phyloP scores from a whole-genome alignment of 306 rosid species.

The Canavalia gladiata region DNA sequence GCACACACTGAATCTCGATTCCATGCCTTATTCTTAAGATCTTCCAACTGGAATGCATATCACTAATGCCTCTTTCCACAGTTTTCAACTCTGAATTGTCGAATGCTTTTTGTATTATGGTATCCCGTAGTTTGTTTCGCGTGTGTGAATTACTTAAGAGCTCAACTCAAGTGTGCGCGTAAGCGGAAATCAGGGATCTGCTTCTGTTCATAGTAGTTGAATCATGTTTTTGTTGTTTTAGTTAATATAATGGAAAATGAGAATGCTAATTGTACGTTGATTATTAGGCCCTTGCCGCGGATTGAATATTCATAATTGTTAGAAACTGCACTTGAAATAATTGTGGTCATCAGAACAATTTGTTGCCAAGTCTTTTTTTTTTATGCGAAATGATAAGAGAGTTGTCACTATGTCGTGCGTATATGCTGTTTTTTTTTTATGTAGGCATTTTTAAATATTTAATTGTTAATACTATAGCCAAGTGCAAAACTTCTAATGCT shows the following conservation, averaged over 20 bases:
- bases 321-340: neutral
- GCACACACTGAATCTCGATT: constrained; percentile 20
- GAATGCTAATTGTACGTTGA: neutral
- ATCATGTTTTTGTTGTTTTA: constrained; percentile 19
- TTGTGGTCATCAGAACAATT: neutral
- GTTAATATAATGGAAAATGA: neutral
- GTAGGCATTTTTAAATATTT: neutral
- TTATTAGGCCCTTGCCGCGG: constrained; percentile 15
- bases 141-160: constrained; percentile 15
- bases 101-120: neutral
- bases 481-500: neutral
- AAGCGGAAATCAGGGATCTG: constrained; percentile 36
- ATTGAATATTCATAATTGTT: constrained; percentile 1
- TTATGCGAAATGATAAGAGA: neutral
- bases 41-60: constrained; percentile 16
- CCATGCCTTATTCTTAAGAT: constrained; percentile 21
- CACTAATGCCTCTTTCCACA: neutral
- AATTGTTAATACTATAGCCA: neutral
- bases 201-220: constrained; percentile 15
- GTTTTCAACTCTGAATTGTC: constrained; percentile 11
- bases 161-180: constrained; percentile 22
- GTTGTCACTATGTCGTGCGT: constrained; percentile 8
- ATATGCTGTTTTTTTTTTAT: neutral
- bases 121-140: neutral
- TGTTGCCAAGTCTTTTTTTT: neutral